Evolutionary conservation across 2,329 filamentous ascomycete species (phyloP).

Genomic region (Clathrospora elynae): DNA sequence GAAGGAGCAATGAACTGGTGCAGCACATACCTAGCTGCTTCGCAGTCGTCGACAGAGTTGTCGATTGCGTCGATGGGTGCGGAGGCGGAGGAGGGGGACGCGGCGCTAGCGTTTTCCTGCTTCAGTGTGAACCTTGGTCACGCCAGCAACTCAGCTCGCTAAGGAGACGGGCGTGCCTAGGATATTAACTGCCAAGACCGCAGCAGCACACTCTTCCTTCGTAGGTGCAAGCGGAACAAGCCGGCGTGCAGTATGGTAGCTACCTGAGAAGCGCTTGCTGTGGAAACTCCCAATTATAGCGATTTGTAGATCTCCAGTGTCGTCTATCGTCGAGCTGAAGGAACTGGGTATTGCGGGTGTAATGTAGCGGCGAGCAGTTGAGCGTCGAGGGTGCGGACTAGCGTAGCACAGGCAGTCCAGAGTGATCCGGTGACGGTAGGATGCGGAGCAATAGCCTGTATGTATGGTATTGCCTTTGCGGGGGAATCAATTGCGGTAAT

Average conservation of each 20-base stretch:
- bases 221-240: slow-evolving; percentile 1
- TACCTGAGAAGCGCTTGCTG: slow-evolving; percentile 1
- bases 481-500: background rate
- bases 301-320: slow-evolving; percentile 1
- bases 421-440: background rate
- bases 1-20: background rate
- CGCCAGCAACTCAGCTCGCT: slow-evolving; percentile 1
- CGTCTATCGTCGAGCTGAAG: background rate
- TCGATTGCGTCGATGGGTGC: background rate
- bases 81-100: slow-evolving; percentile 3
- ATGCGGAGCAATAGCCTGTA: background rate
- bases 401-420: background rate
- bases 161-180: slow-evolving; percentile 4
- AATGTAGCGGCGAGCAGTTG: background rate
- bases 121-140: slow-evolving; percentile 1
- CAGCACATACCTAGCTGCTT: slow-evolving; percentile 8
- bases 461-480: background rate
- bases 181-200: slow-evolving; percentile 7
- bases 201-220: slow-evolving; percentile 1
- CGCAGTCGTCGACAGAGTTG: background rate
- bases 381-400: background rate
- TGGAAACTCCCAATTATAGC: slow-evolving; percentile 2
- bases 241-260: slow-evolving; percentile 3
- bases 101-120: slow-evolving; percentile 9
- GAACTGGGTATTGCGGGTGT: background rate